These are phyloP conservation scores for Debaryomyces hansenii DNA, from an alignment of 805 yeast genomes.

Conservation along the genomic window DNA sequence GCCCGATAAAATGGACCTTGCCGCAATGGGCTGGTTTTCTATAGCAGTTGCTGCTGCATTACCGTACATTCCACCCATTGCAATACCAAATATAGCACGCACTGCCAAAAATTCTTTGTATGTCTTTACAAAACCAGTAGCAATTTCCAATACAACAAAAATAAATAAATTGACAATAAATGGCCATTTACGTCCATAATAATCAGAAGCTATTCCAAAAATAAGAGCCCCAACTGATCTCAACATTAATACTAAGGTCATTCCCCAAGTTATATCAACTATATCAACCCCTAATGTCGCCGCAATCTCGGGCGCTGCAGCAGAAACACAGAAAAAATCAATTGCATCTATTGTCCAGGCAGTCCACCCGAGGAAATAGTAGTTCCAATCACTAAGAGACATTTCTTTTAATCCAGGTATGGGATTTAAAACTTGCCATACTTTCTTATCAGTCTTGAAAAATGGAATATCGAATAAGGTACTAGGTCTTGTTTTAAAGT, in stretches of 20 bases:
- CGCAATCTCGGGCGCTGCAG: conserved; percentile 51
- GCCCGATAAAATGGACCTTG: conserved; percentile 63
- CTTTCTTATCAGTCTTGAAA: conserved; percentile 28
- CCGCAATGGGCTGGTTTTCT: conserved; percentile 51
- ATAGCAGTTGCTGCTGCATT: conserved; percentile 55
- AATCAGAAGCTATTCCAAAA: conserved; percentile 62
- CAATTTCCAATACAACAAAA: conserved; percentile 56
- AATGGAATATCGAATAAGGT: conserved; percentile 19
- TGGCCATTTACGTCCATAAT: conserved; percentile 63
- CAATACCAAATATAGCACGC: conserved; percentile 59
- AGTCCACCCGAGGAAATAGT: conserved; percentile 50
- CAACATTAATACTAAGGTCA: conserved; percentile 26
- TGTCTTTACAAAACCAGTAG: conserved; percentile 60
- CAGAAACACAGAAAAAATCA: conserved; percentile 61
- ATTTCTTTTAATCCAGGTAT: conserved; percentile 36
- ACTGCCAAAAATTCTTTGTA: conserved; percentile 60
- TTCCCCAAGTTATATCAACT: conserved; percentile 61
- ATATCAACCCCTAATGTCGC: conserved; percentile 42
- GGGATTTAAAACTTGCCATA: conserved; percentile 40
- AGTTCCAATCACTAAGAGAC: conserved; percentile 53
- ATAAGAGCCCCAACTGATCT: conserved; percentile 48
- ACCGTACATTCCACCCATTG: conserved; percentile 58
- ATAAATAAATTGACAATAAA: conserved; percentile 44
- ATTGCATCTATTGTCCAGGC: conserved; percentile 70
- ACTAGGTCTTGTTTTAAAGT: conserved; percentile 14